Conservation (phyloP, 2,329 filamentous ascomycete genomes). For the Alternaria sp. region DNA sequence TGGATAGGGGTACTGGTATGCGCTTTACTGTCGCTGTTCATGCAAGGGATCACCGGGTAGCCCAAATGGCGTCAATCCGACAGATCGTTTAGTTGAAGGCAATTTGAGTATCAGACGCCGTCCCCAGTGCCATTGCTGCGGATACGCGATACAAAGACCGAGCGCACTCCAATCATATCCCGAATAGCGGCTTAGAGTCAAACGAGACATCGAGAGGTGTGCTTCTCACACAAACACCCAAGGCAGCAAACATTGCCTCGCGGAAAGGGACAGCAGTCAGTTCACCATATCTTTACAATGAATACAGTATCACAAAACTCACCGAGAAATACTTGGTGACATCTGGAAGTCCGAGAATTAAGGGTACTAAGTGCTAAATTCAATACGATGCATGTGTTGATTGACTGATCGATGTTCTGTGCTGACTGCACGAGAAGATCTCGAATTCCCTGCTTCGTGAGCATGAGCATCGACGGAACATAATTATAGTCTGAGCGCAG, state of each 20-base stretch:
- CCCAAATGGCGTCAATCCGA: background rate
- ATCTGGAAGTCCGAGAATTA: background rate
- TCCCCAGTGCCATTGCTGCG: background rate
- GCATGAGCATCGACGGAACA: background rate
- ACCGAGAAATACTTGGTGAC: background rate
- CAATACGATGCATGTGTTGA: background rate
- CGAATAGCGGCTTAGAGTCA: background rate
- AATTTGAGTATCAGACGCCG: background rate
- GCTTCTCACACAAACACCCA: background rate
- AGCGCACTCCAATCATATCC: background rate
- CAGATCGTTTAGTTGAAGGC: background rate
- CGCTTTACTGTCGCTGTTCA: background rate
- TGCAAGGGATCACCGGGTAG: background rate
- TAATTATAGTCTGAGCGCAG: background rate
- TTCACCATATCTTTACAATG: background rate
- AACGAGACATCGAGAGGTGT: background rate
- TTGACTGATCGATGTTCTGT: background rate
- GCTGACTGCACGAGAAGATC: background rate
- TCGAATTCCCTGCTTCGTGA: background rate
- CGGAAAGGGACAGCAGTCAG: background rate
- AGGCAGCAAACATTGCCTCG: background rate
- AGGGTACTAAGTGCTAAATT: background rate
- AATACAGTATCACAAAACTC: background rate
- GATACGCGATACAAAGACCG: background rate
- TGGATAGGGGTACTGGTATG: background rate